Evolutionary conservation across 2,329 filamentous ascomycete genomes (phyloP).

Genomic region (Lasiodiplodia sp.): DNA sequence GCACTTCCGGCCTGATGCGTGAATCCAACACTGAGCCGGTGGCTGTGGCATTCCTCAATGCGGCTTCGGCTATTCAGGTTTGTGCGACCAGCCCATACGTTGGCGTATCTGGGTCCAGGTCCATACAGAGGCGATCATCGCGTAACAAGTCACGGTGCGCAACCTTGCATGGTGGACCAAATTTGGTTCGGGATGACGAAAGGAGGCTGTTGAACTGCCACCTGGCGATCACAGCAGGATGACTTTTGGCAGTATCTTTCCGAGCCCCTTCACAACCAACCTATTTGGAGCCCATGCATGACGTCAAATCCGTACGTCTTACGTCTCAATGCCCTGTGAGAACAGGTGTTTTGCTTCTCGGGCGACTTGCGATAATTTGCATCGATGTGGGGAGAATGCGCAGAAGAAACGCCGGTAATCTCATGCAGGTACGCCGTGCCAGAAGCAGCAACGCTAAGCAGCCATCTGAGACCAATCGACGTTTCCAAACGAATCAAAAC

Average conservation of each 20-base stretch:
- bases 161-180: not conserved
- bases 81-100: not conserved
- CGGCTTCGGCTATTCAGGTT: not conserved
- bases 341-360: not conserved
- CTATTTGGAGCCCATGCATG: not conserved
- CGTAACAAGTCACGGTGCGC: not conserved
- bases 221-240: not conserved
- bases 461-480: not conserved
- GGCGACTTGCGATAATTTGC: not conserved
- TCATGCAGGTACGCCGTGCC: conserved; percentile 19
- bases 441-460: conserved; percentile 11
- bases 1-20: not conserved
- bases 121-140: not conserved
- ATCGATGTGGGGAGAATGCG: not conserved
- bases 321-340: not conserved
- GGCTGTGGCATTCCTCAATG: not conserved
- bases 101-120: not conserved
- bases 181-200: not conserved
- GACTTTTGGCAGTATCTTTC: not conserved
- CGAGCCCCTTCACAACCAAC: not conserved
- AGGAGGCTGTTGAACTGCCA: not conserved
- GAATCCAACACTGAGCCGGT: not conserved
- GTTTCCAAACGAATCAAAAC: not conserved
- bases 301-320: not conserved
- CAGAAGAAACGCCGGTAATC: not conserved